Evolutionary conservation across 2,329 filamentous ascomycete genomes (phyloP).

Genomic region (Alternaria arbusti): DNA sequence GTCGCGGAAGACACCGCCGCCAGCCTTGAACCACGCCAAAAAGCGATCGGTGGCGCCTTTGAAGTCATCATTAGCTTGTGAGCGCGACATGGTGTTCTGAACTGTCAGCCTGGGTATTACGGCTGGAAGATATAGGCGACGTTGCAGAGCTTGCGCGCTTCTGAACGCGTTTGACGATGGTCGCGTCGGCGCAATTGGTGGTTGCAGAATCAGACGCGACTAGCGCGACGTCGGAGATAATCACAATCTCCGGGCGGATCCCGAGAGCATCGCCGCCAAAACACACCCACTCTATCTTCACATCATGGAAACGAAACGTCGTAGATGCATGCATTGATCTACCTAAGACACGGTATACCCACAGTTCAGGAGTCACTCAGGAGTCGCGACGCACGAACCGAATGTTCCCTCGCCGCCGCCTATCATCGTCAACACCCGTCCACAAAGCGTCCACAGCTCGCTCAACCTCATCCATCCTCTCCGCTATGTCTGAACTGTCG

Average conservation of each 20-base stretch:
- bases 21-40: slow-evolving; percentile 27
- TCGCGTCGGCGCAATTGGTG: background rate
- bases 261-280: background rate
- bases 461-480: background rate
- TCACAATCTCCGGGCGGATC: background rate
- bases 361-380: background rate
- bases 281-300: background rate
- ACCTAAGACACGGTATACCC: no score
- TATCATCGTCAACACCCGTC: background rate
- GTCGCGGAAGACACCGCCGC: slow-evolving; percentile 27
- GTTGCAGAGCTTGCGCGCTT: background rate
- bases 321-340: no score
- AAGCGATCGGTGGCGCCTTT: slow-evolving; percentile 22
- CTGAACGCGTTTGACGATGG: background rate
- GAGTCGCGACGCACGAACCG: background rate
- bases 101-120: no score
- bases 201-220: background rate
- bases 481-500: background rate
- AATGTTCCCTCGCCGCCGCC: background rate
- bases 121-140: rapidly evolving
- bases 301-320: background rate
- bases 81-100: no score
- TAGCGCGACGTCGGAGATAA: background rate
- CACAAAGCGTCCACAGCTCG: background rate
- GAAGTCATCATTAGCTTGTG: no score